Base-by-base conservation (phyloP, 1,284 basidiomycete genomes). In the Lentinula novae-zelandiae region DNA sequence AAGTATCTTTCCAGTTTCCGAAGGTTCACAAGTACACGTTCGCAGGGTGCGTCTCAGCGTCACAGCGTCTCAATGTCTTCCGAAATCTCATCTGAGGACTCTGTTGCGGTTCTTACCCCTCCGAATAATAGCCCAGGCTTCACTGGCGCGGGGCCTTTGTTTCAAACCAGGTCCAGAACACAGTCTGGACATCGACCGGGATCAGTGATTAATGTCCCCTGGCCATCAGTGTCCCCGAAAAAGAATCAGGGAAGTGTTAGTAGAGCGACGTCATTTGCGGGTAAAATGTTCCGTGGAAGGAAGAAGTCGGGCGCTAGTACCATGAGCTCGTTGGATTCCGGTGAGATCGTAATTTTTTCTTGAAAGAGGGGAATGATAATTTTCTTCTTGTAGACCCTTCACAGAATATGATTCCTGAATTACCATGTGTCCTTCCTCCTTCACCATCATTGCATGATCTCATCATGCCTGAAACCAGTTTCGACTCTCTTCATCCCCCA, bases 71-170 rank as follows among this genome's bases (percentile, higher is more conserved):
- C 83, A n/a, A 71, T 76, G 46, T 81, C 79, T 0, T 84, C 83
- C 0, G 82, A 84, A 60, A 64, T 82, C 50, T 84, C 82, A 1
- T 83, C 82, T 4, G 82, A 84, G 63, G 83, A 85, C 65, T 84
- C 80, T 49, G 72, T 74, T 36, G 72, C 76, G 27, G 73, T 82
- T 12, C 70, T 74, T 5, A 84, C 82, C 39, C 60, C 60, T 58
- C 58, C 64, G 40, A 60, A 62, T 59, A 57, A 60, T 9, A 69
- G 63, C 63, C 60, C 62, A 46, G 62, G 62, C 44, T 57, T 60
- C 42, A 31, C 53, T 57, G 40, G 54, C 50, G 31, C 54, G 42
- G 58, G 58, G 54, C 51, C 54, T 57, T 34, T 60, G 56, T 22
- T 59, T 57, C 31, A 55, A 36, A 60, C 50, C 57, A 40, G 55